Evolutionary conservation across 208 protist genomes (phyloP).

Genomic region (Crithidia sp.): DNA sequence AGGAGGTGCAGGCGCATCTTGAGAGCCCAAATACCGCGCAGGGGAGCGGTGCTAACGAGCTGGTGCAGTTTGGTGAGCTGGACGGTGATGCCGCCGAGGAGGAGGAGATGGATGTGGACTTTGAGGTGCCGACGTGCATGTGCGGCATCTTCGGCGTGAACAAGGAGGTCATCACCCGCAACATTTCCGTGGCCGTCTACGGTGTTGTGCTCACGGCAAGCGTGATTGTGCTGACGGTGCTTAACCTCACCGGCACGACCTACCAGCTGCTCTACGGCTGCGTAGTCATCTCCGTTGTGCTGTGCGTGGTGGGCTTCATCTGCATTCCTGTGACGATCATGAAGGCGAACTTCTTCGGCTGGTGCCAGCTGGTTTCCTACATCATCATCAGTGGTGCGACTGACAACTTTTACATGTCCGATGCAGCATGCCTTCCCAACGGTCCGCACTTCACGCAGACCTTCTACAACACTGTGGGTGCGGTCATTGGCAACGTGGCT

Average conservation of each 20-base stretch:
- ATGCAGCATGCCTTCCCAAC: conserved; percentile 37
- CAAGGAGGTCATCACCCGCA: conserved; percentile 32
- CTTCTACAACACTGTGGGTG: conserved; percentile 52
- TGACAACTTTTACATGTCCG: conserved; percentile 55
- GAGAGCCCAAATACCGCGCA: conserved; percentile 10
- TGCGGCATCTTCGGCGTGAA: conserved; percentile 41
- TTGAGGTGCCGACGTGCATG: conserved; percentile 20
- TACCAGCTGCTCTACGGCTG: conserved; percentile 37
- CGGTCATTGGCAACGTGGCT: conserved; percentile 46
- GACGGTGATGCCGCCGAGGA: background rate
- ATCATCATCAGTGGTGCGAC: conserved; percentile 52
- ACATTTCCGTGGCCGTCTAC: conserved; percentile 37
- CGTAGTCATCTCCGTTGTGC: conserved; percentile 37
- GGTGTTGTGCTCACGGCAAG: conserved; percentile 38
- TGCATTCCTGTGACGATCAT: background rate
- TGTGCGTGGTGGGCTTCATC: background rate
- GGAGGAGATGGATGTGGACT: conserved; percentile 6
- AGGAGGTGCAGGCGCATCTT: conserved; percentile 9
- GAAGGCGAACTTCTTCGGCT: conserved; percentile 18
- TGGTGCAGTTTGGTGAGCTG: conserved; percentile 9
- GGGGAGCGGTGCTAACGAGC: background rate
- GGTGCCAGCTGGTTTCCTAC: conserved; percentile 42
- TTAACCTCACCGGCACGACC: conserved; percentile 40
- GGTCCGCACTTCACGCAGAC: conserved; percentile 55
- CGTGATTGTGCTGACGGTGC: conserved; percentile 38